Percentiles rank a stretch among this genome's conserved stretches.
Evolutionary conservation across 1,139 yeast genomes (phyloP).

Genomic region (Debaryomycetaceae sp.): DNA sequence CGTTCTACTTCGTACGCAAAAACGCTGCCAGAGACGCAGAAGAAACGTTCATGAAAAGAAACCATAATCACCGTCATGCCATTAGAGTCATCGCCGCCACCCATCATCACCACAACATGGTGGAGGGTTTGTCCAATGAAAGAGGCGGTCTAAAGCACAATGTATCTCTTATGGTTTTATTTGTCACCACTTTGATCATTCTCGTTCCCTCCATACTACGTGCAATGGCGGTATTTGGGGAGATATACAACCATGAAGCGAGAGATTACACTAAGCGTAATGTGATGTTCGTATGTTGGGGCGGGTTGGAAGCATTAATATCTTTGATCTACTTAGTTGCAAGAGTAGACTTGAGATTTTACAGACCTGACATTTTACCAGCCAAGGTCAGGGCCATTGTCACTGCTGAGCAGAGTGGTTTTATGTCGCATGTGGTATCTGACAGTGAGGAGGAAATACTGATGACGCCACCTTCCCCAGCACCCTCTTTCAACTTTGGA

Average conservation of each 20-base stretch:
- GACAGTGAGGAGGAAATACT: slow-evolving; percentile 1
- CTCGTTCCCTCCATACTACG: slow-evolving; percentile 58
- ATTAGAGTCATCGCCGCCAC: slow-evolving; percentile 48
- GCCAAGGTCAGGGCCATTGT: slow-evolving; percentile 35
- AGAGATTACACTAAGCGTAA: slow-evolving; percentile 32
- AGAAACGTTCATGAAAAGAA: slow-evolving; percentile 47
- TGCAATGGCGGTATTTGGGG: slow-evolving; percentile 51
- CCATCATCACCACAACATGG: slow-evolving; percentile 40
- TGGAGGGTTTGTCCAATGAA: slow-evolving; percentile 40
- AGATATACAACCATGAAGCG: slow-evolving; percentile 20
- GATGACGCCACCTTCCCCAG: not conserved
- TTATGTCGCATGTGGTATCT: not conserved
- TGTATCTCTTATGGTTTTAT: slow-evolving; percentile 44
- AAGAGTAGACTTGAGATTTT: slow-evolving; percentile 71
- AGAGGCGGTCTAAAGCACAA: slow-evolving; percentile 51
- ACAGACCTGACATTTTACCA: slow-evolving; percentile 65
- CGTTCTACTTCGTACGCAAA: slow-evolving; percentile 52
- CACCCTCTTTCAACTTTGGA: not conserved
- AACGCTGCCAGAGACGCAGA: slow-evolving; percentile 49
- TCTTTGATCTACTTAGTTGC: slow-evolving; percentile 54
- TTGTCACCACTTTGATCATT: slow-evolving; percentile 50
- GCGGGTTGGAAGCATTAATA: slow-evolving; percentile 55
- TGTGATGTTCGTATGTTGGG: slow-evolving; percentile 65
- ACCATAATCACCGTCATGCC: slow-evolving; percentile 49
- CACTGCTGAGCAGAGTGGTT: slow-evolving; percentile 40